Percentiles rank a stretch among this genome's conserved stretches.
phyloP scores from a whole-genome alignment of 257 asterid species.

The Solanum lycopersicoides region DNA sequence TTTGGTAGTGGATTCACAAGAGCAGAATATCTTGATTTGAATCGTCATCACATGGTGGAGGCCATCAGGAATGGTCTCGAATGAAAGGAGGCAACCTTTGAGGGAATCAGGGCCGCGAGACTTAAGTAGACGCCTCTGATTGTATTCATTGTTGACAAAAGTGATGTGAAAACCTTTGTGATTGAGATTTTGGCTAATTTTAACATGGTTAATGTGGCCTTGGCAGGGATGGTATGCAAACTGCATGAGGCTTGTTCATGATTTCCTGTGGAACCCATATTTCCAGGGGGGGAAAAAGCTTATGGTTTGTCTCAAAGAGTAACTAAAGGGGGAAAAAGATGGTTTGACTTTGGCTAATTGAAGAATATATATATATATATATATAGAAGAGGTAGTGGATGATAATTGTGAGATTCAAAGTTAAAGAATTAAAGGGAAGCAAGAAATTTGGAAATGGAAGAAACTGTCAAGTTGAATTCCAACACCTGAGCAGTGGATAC shows the following conservation, averaged over 20 bases:
- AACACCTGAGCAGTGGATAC: no score
- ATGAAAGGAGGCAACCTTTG: slow-evolving; percentile 3
- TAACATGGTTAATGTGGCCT: slow-evolving; percentile 6
- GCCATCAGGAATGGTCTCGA: slow-evolving; percentile 10
- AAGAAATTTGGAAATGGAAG: no score
- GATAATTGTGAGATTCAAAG: not conserved
- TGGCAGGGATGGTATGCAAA: slow-evolving; percentile 11
- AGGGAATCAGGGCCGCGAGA: not conserved
- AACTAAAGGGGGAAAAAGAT: not conserved
- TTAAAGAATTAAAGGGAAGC: not conserved
- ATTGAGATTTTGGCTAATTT: slow-evolving; percentile 5
- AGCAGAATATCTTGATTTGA: slow-evolving; percentile 7
- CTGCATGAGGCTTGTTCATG: slow-evolving; percentile 5
- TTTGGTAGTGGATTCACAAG: not conserved
- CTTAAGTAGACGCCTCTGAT: not conserved
- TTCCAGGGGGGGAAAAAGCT: not conserved
- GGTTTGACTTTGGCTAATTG: not conserved
- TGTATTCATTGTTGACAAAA: slow-evolving; percentile 7
- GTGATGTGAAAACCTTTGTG: slow-evolving; percentile 9
- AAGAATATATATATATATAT: not conserved
- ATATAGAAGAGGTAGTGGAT: not conserved
- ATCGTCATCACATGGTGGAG: slow-evolving; percentile 1
- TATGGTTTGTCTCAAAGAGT: not conserved
- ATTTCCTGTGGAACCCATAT: not conserved
- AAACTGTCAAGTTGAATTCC: no score